A percentile compares a stretch with the other conserved stretches of the same genome.
Conservation (phyloP, 2,329 filamentous ascomycete species). For the Ophiostoma quercus region DNA sequence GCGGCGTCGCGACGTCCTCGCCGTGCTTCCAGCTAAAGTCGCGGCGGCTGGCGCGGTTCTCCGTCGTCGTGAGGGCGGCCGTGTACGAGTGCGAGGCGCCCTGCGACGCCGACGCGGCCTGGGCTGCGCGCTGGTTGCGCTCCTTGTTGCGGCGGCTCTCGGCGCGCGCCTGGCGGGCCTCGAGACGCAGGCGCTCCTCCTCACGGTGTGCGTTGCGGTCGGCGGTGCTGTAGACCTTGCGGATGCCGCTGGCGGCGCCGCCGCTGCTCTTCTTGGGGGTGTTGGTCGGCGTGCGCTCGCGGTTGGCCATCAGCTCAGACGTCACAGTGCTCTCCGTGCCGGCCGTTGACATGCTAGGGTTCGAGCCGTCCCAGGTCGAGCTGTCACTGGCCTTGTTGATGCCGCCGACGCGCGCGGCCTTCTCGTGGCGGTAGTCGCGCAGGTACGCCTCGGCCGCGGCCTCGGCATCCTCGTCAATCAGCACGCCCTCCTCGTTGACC, state of each 20-base stretch:
- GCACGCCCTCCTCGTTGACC: conserved; percentile 54
- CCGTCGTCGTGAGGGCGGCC: not conserved
- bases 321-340: conserved; percentile 43
- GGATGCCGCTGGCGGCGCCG: conserved; percentile 39
- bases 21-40: conserved; percentile 53
- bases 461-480: conserved; percentile 61
- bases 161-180: conserved; percentile 51
- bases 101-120: conserved; percentile 30
- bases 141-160: conserved; percentile 43
- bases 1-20: conserved; percentile 30
- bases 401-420: conserved; percentile 78
- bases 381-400: conserved; percentile 79
- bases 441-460: conserved; percentile 63
- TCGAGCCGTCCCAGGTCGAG: conserved; percentile 70
- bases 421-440: conserved; percentile 79
- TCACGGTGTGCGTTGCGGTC: conserved; percentile 51
- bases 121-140: conserved; percentile 41
- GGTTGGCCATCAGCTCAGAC: conserved; percentile 56
- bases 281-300: conserved; percentile 52
- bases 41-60: conserved; percentile 33
- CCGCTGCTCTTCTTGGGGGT: conserved; percentile 44
- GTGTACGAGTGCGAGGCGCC: conserved; percentile 30
- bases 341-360: conserved; percentile 55
- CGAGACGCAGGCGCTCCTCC: conserved; percentile 50
- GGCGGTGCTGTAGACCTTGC: conserved; percentile 58